These are phyloP conservation scores for Nepenthes mirabilis DNA, from an alignment of 148 eudicot species.

Conservation along the genomic window DNA sequence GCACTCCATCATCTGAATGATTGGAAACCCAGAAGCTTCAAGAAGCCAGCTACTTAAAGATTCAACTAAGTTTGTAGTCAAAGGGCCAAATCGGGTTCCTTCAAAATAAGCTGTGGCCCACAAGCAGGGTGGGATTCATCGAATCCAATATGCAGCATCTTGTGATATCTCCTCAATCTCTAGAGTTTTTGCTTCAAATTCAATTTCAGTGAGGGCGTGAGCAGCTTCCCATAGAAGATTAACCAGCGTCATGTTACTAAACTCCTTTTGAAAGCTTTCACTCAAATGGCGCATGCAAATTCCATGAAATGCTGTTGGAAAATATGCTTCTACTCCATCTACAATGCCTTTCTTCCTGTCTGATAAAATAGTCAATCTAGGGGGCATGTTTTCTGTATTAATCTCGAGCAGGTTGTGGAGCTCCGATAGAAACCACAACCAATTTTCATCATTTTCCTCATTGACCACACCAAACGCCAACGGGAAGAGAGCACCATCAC, in stretches of 20 bases:
- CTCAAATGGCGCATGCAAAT: conserved; percentile 48
- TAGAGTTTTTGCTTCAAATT: conserved; percentile 30
- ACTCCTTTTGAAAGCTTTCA: conserved; percentile 44
- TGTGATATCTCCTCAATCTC: conserved; percentile 39
- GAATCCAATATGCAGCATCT: conserved; percentile 45
- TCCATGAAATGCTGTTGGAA: conserved; percentile 49
- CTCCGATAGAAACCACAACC: conserved; percentile 63
- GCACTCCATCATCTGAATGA: conserved; percentile 47
- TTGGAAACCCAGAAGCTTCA: conserved; percentile 47
- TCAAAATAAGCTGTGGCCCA: conserved; percentile 61
- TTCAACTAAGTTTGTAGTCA: conserved; percentile 39
- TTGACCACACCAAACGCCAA: conserved; percentile 55
- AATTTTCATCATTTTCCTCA: conserved; percentile 48
- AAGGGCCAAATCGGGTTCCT: conserved; percentile 48
- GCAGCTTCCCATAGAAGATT: conserved; percentile 52
- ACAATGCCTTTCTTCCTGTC: conserved; percentile 41
- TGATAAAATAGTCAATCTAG: conserved; percentile 48
- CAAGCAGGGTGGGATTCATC: conserved; percentile 37
- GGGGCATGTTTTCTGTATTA: conserved; percentile 57
- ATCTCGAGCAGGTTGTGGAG: conserved; percentile 37
- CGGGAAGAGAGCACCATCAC: conserved; percentile 49
- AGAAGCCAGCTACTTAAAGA: conserved; percentile 31
- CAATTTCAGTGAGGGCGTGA: conserved; percentile 28
- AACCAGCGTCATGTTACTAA: conserved; percentile 26
- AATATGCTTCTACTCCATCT: conserved; percentile 42